Conservation (phyloP, 31 red algal species). For the Odonthalia washingtoniensis region DNA sequence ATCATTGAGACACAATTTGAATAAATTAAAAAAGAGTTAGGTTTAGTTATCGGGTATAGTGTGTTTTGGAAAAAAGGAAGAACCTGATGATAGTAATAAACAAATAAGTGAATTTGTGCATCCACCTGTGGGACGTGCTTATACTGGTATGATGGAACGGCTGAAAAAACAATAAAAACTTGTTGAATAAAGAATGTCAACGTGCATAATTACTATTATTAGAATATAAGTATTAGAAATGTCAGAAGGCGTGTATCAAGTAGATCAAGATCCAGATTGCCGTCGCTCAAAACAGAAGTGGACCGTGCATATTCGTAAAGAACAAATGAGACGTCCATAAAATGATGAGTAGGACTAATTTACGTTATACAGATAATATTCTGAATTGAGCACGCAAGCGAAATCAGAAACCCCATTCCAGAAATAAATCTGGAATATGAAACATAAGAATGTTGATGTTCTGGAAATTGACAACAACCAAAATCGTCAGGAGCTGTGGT, state of each 20-base stretch:
- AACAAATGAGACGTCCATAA: slow-evolving; percentile 58
- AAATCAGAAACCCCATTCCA: slow-evolving; percentile 89
- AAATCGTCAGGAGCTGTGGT: slow-evolving; percentile 96
- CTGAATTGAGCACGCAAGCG: slow-evolving; percentile 41
- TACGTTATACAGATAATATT: slow-evolving; percentile 82
- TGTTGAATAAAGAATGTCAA: background rate
- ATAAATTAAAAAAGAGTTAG: too few species aligned
- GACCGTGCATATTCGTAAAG: slow-evolving; percentile 81
- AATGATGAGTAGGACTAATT: slow-evolving; percentile 87
- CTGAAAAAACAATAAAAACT: background rate
- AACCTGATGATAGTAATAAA: background rate
- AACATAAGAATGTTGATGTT: slow-evolving; percentile 79
- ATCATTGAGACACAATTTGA: too few species aligned
- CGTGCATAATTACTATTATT: background rate
- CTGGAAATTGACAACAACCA: slow-evolving; percentile 96
- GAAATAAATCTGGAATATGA: slow-evolving; percentile 94
- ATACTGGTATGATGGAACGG: too few species aligned
- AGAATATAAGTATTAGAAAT: slow-evolving; percentile 45
- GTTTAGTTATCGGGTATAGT: too few species aligned
- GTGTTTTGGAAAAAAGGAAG: too few species aligned
- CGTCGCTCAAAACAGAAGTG: slow-evolving; percentile 83
- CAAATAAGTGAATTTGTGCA: background rate
- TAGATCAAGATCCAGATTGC: slow-evolving; percentile 60
- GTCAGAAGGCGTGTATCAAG: slow-evolving; percentile 1
- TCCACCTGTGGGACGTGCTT: too few species aligned